These are phyloP conservation scores for Emydomyces testavorans DNA, from an alignment of 2,329 filamentous ascomycete genomes.

Conservation along the genomic window DNA sequence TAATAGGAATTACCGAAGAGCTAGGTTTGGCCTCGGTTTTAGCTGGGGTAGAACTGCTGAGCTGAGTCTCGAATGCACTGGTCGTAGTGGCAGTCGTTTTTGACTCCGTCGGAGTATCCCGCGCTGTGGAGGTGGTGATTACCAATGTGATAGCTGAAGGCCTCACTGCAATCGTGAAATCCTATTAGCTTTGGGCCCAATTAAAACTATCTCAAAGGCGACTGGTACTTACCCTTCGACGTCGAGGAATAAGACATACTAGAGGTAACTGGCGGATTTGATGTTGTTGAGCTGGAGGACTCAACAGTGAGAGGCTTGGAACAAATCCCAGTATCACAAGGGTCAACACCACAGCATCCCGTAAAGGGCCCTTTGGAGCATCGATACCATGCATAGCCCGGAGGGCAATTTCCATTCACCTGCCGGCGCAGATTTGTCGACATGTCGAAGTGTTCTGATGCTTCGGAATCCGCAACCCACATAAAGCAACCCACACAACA, in stretches of 20 bases:
- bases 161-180: too few species aligned
- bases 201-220: too few species aligned
- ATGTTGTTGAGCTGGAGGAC: too few species aligned
- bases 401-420: constrained; percentile 4
- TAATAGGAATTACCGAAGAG: neutral
- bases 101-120: neutral
- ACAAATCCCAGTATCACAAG: constrained; percentile 14
- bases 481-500: too few species aligned
- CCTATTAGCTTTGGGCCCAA: too few species aligned
- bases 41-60: neutral
- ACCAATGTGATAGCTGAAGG: too few species aligned
- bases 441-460: neutral
- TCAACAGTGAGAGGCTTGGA: neutral
- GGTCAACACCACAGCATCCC: constrained; percentile 14
- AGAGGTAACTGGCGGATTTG: too few species aligned
- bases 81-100: neutral
- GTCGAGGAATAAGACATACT: too few species aligned
- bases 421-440: constrained; percentile 3
- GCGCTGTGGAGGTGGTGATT: neutral
- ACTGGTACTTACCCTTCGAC: too few species aligned
- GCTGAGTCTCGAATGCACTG: neutral
- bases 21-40: neutral
- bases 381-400: constrained; percentile 8
- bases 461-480: too few species aligned
- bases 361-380: constrained; percentile 12